These are phyloP conservation scores for Tetratostichococcus sp. DNA, from an alignment of 139 green algal species.

Conservation along the genomic window DNA sequence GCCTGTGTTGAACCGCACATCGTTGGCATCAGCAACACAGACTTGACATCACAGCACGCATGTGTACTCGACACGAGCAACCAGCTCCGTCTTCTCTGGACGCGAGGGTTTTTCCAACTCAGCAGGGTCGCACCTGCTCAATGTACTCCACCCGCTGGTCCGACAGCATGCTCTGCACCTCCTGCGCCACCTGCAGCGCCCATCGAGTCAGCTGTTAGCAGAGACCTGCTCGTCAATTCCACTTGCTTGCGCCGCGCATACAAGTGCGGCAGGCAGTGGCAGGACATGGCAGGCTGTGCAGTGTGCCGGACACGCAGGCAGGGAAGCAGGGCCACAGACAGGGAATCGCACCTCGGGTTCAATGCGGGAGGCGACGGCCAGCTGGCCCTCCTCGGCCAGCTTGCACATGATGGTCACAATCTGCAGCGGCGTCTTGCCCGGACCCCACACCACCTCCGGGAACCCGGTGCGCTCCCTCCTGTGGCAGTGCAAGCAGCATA, in stretches of 20 bases:
- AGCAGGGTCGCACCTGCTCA: constrained; percentile 1
- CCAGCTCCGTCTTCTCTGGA: constrained; percentile 28
- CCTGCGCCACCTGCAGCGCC: constrained; percentile 4
- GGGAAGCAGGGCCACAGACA: too few relatives aligned
- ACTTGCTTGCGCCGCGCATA: too few relatives aligned
- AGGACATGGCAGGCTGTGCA: too few relatives aligned
- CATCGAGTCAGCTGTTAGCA: too few relatives aligned
- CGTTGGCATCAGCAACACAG: too few relatives aligned
- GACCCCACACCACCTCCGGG: constrained; percentile 59
- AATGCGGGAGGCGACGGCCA: constrained; percentile 62
- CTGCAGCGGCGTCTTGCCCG: constrained; percentile 50
- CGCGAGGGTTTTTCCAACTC: constrained; percentile 4
- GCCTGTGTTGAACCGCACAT: too few relatives aligned
- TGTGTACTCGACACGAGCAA: too few relatives aligned
- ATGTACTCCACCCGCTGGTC: constrained; percentile 47
- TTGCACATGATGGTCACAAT: constrained; percentile 39
- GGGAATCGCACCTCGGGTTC: constrained; percentile 24
- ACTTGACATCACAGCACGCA: too few relatives aligned
- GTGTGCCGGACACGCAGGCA: too few relatives aligned
- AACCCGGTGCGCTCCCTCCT: constrained; percentile 33
- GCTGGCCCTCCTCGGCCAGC: constrained; percentile 41
- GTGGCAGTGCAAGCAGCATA: background rate
- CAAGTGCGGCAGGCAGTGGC: too few relatives aligned
- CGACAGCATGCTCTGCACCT: constrained; percentile 17
- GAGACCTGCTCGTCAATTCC: too few relatives aligned